phyloP scores from a whole-genome alignment of 2,329 filamentous ascomycete genomes.

The Colletotrichum sp. region DNA sequence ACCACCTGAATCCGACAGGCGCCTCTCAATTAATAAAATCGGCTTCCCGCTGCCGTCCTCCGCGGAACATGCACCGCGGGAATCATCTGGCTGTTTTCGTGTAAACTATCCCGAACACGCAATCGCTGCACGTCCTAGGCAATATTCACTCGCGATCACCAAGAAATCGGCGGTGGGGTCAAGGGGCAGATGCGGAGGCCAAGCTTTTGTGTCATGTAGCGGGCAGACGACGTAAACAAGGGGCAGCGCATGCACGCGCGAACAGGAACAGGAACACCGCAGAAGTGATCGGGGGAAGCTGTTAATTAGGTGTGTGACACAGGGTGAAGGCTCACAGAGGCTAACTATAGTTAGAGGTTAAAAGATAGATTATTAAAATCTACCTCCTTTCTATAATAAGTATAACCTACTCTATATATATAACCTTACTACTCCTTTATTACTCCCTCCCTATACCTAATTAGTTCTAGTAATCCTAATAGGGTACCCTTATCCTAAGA shows the following conservation, averaged over 20 bases:
- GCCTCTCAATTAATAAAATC: not conserved
- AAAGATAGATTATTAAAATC: too few species aligned
- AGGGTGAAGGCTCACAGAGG: too few species aligned
- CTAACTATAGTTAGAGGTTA: too few species aligned
- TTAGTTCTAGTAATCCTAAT: too few species aligned
- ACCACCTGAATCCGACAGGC: not conserved
- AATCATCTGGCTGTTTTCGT: not conserved
- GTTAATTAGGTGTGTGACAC: too few species aligned
- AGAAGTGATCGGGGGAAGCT: not conserved
- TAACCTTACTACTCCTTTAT: too few species aligned
- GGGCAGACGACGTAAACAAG: not conserved
- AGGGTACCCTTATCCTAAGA: too few species aligned
- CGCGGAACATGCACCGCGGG: not conserved
- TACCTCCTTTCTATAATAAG: too few species aligned
- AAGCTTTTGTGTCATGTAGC: slow-evolving; percentile 9
- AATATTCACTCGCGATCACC: not conserved
- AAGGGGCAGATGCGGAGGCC: slow-evolving; percentile 1
- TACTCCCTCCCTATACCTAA: too few species aligned
- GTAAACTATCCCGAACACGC: not conserved
- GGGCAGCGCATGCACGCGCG: not conserved
- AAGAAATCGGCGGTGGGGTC: not conserved
- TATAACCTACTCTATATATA: too few species aligned
- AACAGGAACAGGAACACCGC: not conserved
- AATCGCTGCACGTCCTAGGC: not conserved
- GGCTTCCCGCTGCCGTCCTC: not conserved